Evolutionary conservation across 2,329 filamentous ascomycete genomes (phyloP), one percentile per base, ranked within the genome.

Genomic region (Neonectria neomacrospora): DNA sequence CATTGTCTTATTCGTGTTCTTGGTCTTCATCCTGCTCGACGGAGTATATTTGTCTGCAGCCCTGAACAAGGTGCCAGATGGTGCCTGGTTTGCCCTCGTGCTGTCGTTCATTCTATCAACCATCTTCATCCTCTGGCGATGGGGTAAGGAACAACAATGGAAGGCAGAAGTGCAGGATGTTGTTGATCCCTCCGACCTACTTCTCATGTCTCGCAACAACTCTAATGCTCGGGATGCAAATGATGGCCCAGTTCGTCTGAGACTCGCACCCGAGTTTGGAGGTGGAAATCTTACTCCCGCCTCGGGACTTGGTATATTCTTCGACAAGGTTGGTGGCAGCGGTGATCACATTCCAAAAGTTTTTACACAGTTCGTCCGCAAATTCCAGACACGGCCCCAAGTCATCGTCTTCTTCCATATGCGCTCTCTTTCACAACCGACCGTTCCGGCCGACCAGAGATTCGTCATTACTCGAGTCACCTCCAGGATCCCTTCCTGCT

Each of bases 71-170:
- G 88, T 94, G 0, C 91, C 91, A 0, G 83, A 89, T 10, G 91
- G 91, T 1, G 91, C 90, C 2, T 94, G 91, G 91, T 92, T 94
- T 73, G 94, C 91, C 0, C 79, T 94, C 2, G 81, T 88, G 0
- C 81, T 94, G 5, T 83, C 90, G 0, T 80, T 81, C 3, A 79
- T 91, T 9, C 83, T 94, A 2, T 85, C 89, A 0, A 80, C 77
- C 45, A 77, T 93, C 45, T 91, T 94, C 72, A 81, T 93, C 2
- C 83, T 94, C 11, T 94, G 91, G 91, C 86, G 91, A 32, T 94
- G 88, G 70, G 91, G 91, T 16, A 94, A 94, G 75, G 90, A 93
- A 73, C 85, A 88, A 64, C 91, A 94, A 74, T 94, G 91, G 91
- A 79, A 78, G 7, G 88, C 91, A 2, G 91, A 94, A 78, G 83